Evolutionary conservation across 2,329 filamentous ascomycete species (phyloP), one percentile per base, ranked within the genome.

Genomic region (Aspergillus transmontanensis): DNA sequence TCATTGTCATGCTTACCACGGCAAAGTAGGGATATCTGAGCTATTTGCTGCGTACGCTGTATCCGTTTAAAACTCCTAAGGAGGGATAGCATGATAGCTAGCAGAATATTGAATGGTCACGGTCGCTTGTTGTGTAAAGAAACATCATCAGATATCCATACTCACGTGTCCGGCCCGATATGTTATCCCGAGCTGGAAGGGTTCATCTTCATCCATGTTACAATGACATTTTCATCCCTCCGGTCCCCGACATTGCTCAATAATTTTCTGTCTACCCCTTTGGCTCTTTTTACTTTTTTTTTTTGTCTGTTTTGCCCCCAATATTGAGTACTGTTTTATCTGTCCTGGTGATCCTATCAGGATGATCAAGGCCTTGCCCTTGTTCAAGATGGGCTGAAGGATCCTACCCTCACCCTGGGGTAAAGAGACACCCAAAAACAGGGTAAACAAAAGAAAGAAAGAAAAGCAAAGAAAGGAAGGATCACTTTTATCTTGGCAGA

Each of bases 11-110:
- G 16, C 19, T 50, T 21, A 28, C 46, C 46, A 21, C 46, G 23
- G 19, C 21, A 51, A 10, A 51, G 46, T 21, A 51, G 19, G 28
- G 39, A 68, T 7, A 59, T 34, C 32, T 56, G 55, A 23, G 56
- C 43, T 45, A 56, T 36, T 34, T 10, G 30, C 51, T 21, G 51
- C 30, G 6, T 32, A 36, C 19, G 50, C 51, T 36, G 51, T 12
- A 55, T n/a, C 11, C 3, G n/a, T 45, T 21, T n/a, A 7, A 23
- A 12, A 12, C n/a, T 11, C 11, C 41, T 45, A 6, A 23, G 41
- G 41, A 45, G 21, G 4, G 7, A 45, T 5, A 45, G 1, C n/a
- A 45, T 45, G n/a, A 12, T 14, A 11, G n/a, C n/a, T 43, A n/a
- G 41, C 10, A 4, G 41, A 43, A 34, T 43, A 14, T 3, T n/a